These are phyloP conservation scores for Magnusiomyces ingens DNA, from an alignment of 1,139 yeast genomes.

Conservation along the genomic window DNA sequence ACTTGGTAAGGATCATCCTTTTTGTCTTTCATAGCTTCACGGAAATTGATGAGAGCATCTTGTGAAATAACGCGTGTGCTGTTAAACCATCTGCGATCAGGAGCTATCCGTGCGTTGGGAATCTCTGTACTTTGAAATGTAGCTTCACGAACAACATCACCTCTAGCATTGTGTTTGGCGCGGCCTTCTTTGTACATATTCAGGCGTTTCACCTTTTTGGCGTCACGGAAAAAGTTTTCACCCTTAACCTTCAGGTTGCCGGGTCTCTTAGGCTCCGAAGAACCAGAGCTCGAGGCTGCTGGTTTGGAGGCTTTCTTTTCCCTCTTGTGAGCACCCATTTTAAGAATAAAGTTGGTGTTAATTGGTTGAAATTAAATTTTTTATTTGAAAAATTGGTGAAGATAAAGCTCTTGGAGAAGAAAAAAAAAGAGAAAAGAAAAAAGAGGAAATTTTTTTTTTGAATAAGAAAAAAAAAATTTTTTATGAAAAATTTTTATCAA, in stretches of 20 bases:
- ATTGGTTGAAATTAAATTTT: not conserved
- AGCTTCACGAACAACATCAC: constrained; percentile 84
- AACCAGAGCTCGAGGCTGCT: constrained; percentile 61
- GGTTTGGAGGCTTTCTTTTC: constrained; percentile 82
- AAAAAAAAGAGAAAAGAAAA: constrained; percentile 1
- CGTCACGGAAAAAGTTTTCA: constrained; percentile 90
- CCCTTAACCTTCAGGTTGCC: constrained; percentile 94
- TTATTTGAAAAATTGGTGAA: constrained; percentile 1
- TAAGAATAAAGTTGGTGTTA: constrained; percentile 8
- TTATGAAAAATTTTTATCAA: not conserved
- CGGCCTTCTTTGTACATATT: constrained; percentile 91
- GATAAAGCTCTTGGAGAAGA: not conserved
- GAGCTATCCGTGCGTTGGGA: constrained; percentile 91
- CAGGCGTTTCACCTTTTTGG: constrained; percentile 81
- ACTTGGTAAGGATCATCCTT: constrained; percentile 85
- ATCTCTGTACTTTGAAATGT: constrained; percentile 80
- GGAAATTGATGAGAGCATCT: constrained; percentile 87
- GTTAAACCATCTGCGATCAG: constrained; percentile 96
- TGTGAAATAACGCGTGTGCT: constrained; percentile 96
- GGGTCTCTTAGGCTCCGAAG: constrained; percentile 14
- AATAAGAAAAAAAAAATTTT: not conserved
- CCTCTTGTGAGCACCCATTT: constrained; percentile 78
- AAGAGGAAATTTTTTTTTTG: constrained; percentile 1
- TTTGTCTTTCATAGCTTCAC: constrained; percentile 89
- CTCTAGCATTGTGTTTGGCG: constrained; percentile 78